These are phyloP conservation scores for Lentinula raphanica DNA, from an alignment of 768 basidiomycete species.

Conservation along the genomic window DNA sequence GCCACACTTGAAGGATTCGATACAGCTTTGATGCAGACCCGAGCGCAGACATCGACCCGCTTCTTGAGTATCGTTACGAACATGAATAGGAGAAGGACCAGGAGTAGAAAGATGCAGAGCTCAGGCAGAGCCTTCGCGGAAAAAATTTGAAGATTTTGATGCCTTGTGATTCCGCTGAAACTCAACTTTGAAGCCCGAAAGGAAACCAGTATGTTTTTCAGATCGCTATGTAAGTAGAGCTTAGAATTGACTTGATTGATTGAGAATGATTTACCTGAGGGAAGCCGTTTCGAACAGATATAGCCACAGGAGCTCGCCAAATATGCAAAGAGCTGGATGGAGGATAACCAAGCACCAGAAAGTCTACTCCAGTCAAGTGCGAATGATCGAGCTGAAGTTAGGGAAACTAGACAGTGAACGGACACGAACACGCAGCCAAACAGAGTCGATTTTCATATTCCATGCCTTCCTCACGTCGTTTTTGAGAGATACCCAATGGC, in stretches of 20 bases:
- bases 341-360: neutral
- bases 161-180: neutral
- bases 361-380: neutral
- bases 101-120: neutral
- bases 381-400: neutral
- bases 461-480: neutral
- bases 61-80: neutral
- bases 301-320: neutral
- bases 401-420: neutral
- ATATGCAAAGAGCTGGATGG: neutral
- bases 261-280: neutral
- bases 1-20: neutral
- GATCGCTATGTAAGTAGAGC: neutral
- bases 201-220: neutral
- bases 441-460: neutral
- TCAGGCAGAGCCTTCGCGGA: neutral
- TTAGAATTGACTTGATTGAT: neutral
- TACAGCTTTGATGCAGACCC: neutral
- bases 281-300: neutral
- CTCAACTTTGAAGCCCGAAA: neutral
- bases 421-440: neutral
- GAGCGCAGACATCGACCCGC: neutral
- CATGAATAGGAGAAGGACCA: neutral
- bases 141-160: neutral
- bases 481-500: neutral